Base-by-base conservation (phyloP, 129 eudicot genomes). In the Tanacetum coccineum region DNA sequence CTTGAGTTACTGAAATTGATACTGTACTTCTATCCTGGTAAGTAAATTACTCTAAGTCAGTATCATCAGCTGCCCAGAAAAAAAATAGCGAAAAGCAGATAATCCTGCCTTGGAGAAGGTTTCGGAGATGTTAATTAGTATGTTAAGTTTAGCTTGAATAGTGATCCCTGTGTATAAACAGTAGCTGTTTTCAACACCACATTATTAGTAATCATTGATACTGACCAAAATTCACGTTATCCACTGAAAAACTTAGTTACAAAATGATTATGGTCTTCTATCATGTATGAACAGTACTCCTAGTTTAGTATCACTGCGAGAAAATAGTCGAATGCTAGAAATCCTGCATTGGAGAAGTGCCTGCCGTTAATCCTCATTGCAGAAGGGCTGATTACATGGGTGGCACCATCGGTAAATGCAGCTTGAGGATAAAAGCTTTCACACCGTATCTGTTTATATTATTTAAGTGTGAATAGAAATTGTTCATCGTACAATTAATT, bases 401-500 rank as follows among this genome's bases (percentile, higher is more conserved):
- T 58, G 63, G 14, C 63, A 58, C 63, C 63, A 58, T 58, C 14
- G 91, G 97, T 28, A 74, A 91, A 87, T 79, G 92, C 95, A 86
- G 51, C 79, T 91, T 21, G 97, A 91, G 87, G 95, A 74, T 81
- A 85, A 87, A 83, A 80, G 79, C 59, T 26, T 70, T 55, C 91
- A 54, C 19, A 20, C 18, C 3, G 14, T 8, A 8, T 26, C 32
- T 10, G 2, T 64, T 12, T 40, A 21, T n/a, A 45, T 12, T 22
- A 13, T 13, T 32, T 21, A 64, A 64, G 17, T 44, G 8, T 4
- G 12, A 9, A 62, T 11, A 42, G 6, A 5, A 28, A 12, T 17
- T 5, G 52, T 39, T 62, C 47, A 6, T 11, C 4, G 67, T 40
- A 62, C 32, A 7, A 46, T 3, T 22, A 59, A 9, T 47, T 26